Evolutionary conservation across 1,284 basidiomycete species (phyloP), one percentile per base, ranked within the genome.

Genomic region (Tilletiopsis washingtonensis): DNA sequence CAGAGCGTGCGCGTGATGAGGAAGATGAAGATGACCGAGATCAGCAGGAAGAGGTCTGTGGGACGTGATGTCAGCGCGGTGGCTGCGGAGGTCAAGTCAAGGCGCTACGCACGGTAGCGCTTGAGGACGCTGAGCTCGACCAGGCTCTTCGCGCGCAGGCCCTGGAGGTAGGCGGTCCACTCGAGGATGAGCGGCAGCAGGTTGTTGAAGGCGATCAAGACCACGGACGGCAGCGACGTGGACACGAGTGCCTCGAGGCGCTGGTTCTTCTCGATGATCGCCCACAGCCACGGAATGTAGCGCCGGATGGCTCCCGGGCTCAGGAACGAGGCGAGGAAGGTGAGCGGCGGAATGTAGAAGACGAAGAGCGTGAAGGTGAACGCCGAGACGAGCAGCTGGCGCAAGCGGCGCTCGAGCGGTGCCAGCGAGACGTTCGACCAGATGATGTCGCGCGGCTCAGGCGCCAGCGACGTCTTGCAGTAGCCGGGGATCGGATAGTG

Each of bases 11-110:
- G 85, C 0, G 88, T 87, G 40, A 93, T 77, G 11, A 97, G 80
- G 77, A 96, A 96, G 59, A 96, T 89, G 75, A 97, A 94, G 26
- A 98, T 84, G 39, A 96, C 91, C 59, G 91, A 91, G 73, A 91
- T 79, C 52, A 98, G 80, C 0, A 98, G 80, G 77, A 96, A 96
- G 40, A 98, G 78, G 67, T 94, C 89, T 71, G 94, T 91, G 14
- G n/a, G 15, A n/a, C 2, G 45, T 4, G 4, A 11, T 23, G 20
- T 41, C 40, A 41, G 40, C 40, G 40, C 40, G 12, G 27, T 15
- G 5, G 4, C 3, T 43, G 4, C 26, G 15, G 26, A 23, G 21
- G 40, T 15, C 2, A 34, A 43, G 11, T n/a, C 9, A 38, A 32
- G 15, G 37, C 40, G 17, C 29, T 5, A 43, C 53, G 32, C 21